Percentiles rank a stretch among this genome's conserved stretches.
Evolutionary conservation across 2,329 filamentous ascomycete genomes (phyloP).

Genomic region (Falciphora oryzae): DNA sequence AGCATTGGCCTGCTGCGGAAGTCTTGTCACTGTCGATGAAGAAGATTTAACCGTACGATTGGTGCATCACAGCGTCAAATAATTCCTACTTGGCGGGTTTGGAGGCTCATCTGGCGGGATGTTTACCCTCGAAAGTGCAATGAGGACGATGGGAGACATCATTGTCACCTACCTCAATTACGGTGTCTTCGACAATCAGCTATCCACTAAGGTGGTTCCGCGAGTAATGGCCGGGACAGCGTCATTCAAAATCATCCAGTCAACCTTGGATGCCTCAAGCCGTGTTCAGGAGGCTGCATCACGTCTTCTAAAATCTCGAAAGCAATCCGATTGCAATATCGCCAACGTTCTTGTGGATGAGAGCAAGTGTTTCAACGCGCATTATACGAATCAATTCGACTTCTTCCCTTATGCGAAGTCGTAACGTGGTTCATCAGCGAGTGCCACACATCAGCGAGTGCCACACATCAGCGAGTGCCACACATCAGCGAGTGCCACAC

Average conservation of each 20-base stretch:
- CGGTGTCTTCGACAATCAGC: slow-evolving; percentile 19
- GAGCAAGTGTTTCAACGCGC: neutral
- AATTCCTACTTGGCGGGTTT: slow-evolving; percentile 20
- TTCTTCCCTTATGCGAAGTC: slow-evolving; percentile 4
- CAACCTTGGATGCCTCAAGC: slow-evolving; percentile 9
- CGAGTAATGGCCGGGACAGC: slow-evolving; percentile 16
- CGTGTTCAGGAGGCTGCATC: slow-evolving; percentile 14
- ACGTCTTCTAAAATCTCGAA: too few relatives aligned
- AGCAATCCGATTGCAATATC: slow-evolving; percentile 6
- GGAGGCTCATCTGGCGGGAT: too few relatives aligned
- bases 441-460: too few relatives aligned
- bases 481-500: too few relatives aligned
- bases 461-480: too few relatives aligned
- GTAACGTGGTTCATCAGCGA: too few relatives aligned
- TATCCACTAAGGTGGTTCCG: slow-evolving; percentile 16
- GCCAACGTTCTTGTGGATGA: slow-evolving; percentile 8
- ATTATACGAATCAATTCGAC: neutral
- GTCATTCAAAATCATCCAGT: slow-evolving; percentile 20
- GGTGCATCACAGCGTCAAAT: slow-evolving; percentile 30
- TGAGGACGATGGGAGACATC: slow-evolving; percentile 18
- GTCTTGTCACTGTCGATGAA: slow-evolving; percentile 29
- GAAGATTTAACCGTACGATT: slow-evolving; percentile 25
- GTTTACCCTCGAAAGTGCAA: too few relatives aligned
- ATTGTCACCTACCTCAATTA: slow-evolving; percentile 26
- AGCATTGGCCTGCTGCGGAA: slow-evolving; percentile 25